Base-by-base conservation (phyloP, 2,329 filamentous ascomycete genomes). In the Exophiala sp. region DNA sequence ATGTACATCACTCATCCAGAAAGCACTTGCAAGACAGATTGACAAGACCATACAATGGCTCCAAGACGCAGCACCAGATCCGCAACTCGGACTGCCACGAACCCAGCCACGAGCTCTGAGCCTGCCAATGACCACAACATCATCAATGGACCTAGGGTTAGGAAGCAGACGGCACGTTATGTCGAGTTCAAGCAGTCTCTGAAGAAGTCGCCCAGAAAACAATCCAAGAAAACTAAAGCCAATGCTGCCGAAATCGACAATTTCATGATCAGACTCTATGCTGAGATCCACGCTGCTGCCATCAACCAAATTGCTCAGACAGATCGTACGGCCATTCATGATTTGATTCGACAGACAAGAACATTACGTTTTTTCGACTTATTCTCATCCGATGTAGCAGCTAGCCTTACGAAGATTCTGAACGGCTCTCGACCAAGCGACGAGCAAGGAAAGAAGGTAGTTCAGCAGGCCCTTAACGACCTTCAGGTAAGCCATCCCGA, bases 401-500 rank as follows among this genome's bases (percentile, higher is more conserved):
- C 14, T 14, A 24, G 29, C 10, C 41, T 43, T 20, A 43, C 24
- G 29, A 20, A 38, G 8, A 21, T 9, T 40, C 33, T 54, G 9
- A 42, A 3, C 4, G 40, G 34, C 6, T 52, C 40, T 34, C 18
- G 39, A 33, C 39, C 45, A 14, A n/a, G 32, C 36, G 24, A 36
- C 12, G 20, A n/a, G 10, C 36, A 38, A 16, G 50, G 16, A 8
- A 40, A 40, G 24, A 43, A 39, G 35, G 38, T 40, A 14, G 52
- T 43, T 34, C 32, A 33, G 3, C 33, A 43, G 18, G 47, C 42
- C n/a, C 29, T 40, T 21, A 32, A 50, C 18, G 52, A 45, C 7
- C 42, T 58, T n/a, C n/a, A 24, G 12, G 38, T 49, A 4, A 34
- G 16, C 33, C 10, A 52, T 38, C 44, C 38, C 20, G 35, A 50